phyloP scores from a whole-genome alignment of 768 basidiomycete genomes.

The Termitomyces sp. region DNA sequence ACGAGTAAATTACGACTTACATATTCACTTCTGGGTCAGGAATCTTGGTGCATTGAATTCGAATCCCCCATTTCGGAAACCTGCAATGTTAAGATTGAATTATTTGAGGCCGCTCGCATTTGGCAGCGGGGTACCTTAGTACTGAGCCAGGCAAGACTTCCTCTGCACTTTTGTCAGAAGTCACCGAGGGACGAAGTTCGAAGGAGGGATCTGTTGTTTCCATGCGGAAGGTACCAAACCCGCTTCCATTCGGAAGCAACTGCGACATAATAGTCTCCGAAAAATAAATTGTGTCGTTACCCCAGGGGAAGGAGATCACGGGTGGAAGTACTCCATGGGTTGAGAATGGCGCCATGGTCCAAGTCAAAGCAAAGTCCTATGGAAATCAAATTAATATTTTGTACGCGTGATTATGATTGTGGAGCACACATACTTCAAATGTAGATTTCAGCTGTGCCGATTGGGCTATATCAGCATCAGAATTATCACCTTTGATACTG shows the following conservation, averaged over 20 bases:
- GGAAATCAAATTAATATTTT: not conserved
- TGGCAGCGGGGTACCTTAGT: slow-evolving; percentile 17
- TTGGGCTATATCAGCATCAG: slow-evolving; percentile 27
- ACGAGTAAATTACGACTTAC: slow-evolving; percentile 17
- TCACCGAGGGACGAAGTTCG: slow-evolving; percentile 1
- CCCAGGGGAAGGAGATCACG: slow-evolving; percentile 26
- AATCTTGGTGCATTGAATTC: slow-evolving; percentile 30
- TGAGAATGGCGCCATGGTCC: slow-evolving; percentile 35
- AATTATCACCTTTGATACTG: slow-evolving; percentile 28
- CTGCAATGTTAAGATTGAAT: slow-evolving; percentile 13
- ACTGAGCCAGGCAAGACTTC: slow-evolving; percentile 23
- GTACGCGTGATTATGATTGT: not conserved
- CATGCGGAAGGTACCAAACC: slow-evolving; percentile 31
- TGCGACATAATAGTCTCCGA: slow-evolving; percentile 30
- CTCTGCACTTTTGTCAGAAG: not conserved
- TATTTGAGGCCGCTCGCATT: not conserved
- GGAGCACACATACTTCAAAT: slow-evolving; percentile 22
- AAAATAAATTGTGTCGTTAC: slow-evolving; percentile 30
- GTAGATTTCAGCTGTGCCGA: slow-evolving; percentile 20
- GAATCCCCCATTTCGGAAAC: slow-evolving; percentile 35
- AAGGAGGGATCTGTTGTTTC: slow-evolving; percentile 19
- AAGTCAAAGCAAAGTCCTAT: slow-evolving; percentile 30
- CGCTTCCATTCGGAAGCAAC: slow-evolving; percentile 27
- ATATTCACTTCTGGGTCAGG: slow-evolving; percentile 24
- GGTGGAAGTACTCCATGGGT: slow-evolving; percentile 28